Conservation (phyloP, 805 yeast species). For the Kodamaea sagamina region DNA sequence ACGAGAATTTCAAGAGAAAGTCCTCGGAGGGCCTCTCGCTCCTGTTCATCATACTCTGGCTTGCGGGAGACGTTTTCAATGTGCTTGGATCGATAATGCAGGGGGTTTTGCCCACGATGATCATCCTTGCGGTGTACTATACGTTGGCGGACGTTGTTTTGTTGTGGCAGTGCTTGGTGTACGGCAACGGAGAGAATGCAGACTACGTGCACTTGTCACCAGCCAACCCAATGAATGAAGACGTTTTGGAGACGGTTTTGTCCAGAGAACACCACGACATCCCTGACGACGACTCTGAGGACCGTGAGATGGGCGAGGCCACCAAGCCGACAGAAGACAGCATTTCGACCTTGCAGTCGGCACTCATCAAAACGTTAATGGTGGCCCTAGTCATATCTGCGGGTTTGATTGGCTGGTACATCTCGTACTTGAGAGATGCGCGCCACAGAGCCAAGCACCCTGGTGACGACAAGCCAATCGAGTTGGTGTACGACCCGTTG, state of each 20-base stretch:
- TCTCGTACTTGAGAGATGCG: conserved; percentile 55
- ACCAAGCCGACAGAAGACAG: conserved; percentile 8
- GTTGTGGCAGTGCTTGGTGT: conserved; percentile 78
- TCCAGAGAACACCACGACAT: conserved; percentile 31
- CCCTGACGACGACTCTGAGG: conserved; percentile 23
- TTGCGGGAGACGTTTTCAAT: conserved; percentile 91
- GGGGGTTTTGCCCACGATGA: conserved; percentile 92
- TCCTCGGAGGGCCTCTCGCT: conserved; percentile 89
- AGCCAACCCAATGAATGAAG: conserved; percentile 79
- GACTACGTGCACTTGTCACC: conserved; percentile 85
- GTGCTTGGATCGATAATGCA: conserved; percentile 89
- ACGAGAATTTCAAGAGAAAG: conserved; percentile 83
- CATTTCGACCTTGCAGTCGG: conserved; percentile 24
- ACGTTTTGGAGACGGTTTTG: conserved; percentile 62
- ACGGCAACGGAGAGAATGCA: conserved; percentile 62
- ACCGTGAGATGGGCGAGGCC: conserved; percentile 21
- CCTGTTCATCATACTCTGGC: conserved; percentile 85
- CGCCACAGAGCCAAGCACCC: conserved; percentile 35
- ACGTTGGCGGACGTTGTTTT: conserved; percentile 87
- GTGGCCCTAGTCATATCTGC: conserved; percentile 68
- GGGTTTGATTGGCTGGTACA: conserved; percentile 87
- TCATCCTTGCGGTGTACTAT: conserved; percentile 86
- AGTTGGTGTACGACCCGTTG: conserved; percentile 63
- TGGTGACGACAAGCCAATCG: conserved; percentile 35
- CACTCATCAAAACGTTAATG: conserved; percentile 46